A percentile compares a stretch with the other conserved stretches of the same genome.
Conservation (phyloP, 1,284 basidiomycete genomes). For the Apiotrichum veenhuisii region DNA sequence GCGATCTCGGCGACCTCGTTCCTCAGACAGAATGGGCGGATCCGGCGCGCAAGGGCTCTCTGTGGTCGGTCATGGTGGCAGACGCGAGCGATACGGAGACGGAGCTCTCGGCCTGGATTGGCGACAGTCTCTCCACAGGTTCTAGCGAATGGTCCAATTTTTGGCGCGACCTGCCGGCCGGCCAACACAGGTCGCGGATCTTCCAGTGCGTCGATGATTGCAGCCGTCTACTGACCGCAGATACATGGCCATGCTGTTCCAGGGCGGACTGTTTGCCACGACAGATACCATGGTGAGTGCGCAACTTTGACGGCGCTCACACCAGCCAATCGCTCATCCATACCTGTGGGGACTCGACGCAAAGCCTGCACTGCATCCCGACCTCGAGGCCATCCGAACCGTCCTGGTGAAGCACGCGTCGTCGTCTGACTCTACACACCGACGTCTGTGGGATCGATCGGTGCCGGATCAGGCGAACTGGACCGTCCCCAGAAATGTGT, state of each 20-base stretch:
- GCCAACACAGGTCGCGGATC: conserved; percentile 29
- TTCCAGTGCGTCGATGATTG: conserved; percentile 25
- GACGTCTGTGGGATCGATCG: conserved; percentile 16
- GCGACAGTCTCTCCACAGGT: conserved; percentile 15
- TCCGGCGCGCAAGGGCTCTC: conserved; percentile 12
- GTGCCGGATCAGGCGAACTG: not conserved
- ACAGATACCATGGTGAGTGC: conserved; percentile 34
- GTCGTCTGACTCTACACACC: conserved; percentile 10
- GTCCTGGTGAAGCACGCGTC: conserved; percentile 10
- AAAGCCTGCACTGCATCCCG: conserved; percentile 20
- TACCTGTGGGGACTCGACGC: conserved; percentile 33
- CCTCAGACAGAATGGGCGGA: conserved; percentile 18
- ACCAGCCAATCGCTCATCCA: conserved; percentile 34
- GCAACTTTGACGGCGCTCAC: not conserved
- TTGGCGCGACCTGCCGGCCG: conserved; percentile 30
- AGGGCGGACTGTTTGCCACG: conserved; percentile 40
- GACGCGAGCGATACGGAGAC: conserved; percentile 27
- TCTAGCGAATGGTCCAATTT: conserved; percentile 14
- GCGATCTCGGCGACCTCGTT: conserved; percentile 2
- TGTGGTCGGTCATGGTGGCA: conserved; percentile 25
- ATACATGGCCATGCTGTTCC: conserved; percentile 33
- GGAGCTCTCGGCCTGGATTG: conserved; percentile 28
- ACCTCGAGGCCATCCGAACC: conserved; percentile 20
- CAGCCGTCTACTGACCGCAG: conserved; percentile 17
- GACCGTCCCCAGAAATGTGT: not conserved